These are phyloP conservation scores for Trypanosomatidae sp. DNA, from an alignment of 208 protist species.

Conservation along the genomic window DNA sequence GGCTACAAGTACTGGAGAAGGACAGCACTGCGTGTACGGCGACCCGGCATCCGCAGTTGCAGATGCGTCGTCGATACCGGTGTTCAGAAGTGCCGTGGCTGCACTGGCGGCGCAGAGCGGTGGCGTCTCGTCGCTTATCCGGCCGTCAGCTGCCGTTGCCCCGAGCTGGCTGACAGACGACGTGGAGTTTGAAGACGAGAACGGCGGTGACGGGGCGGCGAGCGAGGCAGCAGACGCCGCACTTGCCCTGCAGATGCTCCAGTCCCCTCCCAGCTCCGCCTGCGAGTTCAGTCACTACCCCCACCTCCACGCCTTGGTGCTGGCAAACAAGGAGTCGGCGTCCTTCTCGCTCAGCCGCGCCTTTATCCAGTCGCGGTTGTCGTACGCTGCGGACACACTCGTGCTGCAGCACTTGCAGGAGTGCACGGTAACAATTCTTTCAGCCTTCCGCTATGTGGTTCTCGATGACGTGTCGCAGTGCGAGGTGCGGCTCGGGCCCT, in stretches of 20 bases:
- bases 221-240: slow-evolving; percentile 2
- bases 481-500: slow-evolving; percentile 59
- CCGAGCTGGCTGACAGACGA: slow-evolving; percentile 4
- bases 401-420: slow-evolving; percentile 53
- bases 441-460: slow-evolving; percentile 57
- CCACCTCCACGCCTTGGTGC: slow-evolving; percentile 43
- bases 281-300: slow-evolving; percentile 20
- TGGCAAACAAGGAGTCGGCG: slow-evolving; percentile 26
- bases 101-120: too few relatives aligned
- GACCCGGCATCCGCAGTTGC: not conserved
- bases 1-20: too few relatives aligned
- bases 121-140: slow-evolving; percentile 15
- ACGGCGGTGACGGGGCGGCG: not conserved
- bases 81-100: too few relatives aligned
- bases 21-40: too few relatives aligned
- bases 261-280: too few relatives aligned
- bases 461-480: slow-evolving; percentile 46
- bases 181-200: too few relatives aligned
- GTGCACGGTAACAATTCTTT: slow-evolving; percentile 51
- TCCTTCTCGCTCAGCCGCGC: slow-evolving; percentile 34
- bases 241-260: too few relatives aligned
- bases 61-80: not conserved
- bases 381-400: slow-evolving; percentile 37
- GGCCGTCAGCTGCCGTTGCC: slow-evolving; percentile 13
- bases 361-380: slow-evolving; percentile 24